Evolutionary conservation across 2,329 filamentous ascomycete genomes (phyloP).

Genomic region (Fusarium sambucinum): DNA sequence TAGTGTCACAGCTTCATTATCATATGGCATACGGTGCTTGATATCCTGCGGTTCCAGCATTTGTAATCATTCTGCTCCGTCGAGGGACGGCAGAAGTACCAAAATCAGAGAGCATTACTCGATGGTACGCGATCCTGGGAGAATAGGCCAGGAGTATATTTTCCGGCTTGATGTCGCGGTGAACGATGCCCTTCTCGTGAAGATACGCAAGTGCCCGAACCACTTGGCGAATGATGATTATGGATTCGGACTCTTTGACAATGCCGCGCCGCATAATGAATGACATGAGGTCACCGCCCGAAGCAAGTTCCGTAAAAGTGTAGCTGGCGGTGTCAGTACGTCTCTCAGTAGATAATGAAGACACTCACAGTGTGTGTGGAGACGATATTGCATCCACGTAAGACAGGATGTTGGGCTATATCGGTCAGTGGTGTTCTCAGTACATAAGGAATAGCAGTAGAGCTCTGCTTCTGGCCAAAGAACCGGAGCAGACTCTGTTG

Average conservation of each 20-base stretch:
- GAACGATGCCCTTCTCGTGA: constrained; percentile 62
- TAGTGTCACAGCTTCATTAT: background rate
- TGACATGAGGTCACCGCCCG: constrained; percentile 66
- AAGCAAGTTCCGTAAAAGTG: constrained; percentile 68
- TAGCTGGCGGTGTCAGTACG: constrained; percentile 54
- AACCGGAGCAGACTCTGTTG: background rate
- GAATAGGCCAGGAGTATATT: constrained; percentile 64
- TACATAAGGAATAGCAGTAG: too few relatives aligned
- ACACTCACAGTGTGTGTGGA: constrained; percentile 59
- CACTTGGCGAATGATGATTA: constrained; percentile 62
- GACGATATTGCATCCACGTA: constrained; percentile 66
- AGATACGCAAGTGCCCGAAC: constrained; percentile 61
- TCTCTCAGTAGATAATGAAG: background rate
- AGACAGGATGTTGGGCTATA: constrained; percentile 66
- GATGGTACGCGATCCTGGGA: constrained; percentile 56
- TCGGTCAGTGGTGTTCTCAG: constrained; percentile 23
- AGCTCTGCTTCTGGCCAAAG: background rate
- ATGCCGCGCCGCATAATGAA: constrained; percentile 55
- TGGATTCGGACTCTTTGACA: constrained; percentile 57
- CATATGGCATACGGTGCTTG: constrained; percentile 60
- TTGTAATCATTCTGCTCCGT: constrained; percentile 58
- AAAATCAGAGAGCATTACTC: constrained; percentile 66
- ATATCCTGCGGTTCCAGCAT: constrained; percentile 61
- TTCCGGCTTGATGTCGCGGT: constrained; percentile 67
- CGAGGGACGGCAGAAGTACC: constrained; percentile 60